These are phyloP conservation scores for Pestalotiopsis sp. DNA, from an alignment of 2,329 filamentous ascomycete species.

Conservation along the genomic window DNA sequence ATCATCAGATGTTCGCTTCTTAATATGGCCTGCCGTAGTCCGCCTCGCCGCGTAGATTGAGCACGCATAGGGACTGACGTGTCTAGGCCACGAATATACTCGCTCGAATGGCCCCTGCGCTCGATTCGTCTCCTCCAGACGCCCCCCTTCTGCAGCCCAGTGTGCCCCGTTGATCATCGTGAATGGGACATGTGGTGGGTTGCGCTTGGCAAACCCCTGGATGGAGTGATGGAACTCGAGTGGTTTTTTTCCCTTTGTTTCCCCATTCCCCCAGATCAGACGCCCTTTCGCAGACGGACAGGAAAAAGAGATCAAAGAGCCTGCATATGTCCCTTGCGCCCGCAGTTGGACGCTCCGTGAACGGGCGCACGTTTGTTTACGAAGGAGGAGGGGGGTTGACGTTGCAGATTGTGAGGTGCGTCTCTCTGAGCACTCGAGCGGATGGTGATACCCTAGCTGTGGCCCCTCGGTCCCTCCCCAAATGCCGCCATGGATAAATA, in stretches of 20 bases:
- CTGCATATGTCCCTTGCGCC: neutral
- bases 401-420: slow-evolving; percentile 11
- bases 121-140: neutral
- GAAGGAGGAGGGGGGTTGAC: neutral
- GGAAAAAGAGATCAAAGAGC: neutral
- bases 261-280: neutral
- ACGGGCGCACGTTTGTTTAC: neutral
- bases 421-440: neutral
- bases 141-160: neutral
- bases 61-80: neutral
- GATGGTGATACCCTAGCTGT: neutral
- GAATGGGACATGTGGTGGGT: neutral
- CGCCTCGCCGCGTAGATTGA: slow-evolving; percentile 1
- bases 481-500: neutral
- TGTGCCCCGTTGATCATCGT: neutral
- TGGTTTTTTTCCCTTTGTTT: neutral
- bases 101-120: neutral
- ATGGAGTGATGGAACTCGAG: neutral
- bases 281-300: neutral
- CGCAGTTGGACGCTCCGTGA: neutral
- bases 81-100: slow-evolving; percentile 7
- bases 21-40: slow-evolving; percentile 1
- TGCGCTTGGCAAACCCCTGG: neutral
- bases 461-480: neutral
- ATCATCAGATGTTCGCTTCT: neutral